Percentiles rank a stretch among this genome's conserved stretches.
Conservation (phyloP, 768 basidiomycete genomes). For the Suillus decipiens region DNA sequence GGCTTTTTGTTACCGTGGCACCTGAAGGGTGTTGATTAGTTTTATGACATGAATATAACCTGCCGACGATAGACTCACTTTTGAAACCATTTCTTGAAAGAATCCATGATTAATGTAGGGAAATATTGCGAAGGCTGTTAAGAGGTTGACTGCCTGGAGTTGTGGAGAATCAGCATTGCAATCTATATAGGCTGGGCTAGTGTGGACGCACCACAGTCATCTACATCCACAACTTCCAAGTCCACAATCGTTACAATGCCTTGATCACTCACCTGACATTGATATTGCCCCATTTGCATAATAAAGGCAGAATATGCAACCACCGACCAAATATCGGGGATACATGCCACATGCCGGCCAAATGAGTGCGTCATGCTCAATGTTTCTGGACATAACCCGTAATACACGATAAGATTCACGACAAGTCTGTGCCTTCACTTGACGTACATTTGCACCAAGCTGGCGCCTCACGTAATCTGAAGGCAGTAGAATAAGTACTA, state of each 20-base stretch:
- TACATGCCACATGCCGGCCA: no score
- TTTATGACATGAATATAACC: not conserved
- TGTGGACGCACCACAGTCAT: not conserved
- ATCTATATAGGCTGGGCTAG: not conserved
- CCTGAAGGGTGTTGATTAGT: slow-evolving; percentile 2
- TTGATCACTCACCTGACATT: not conserved
- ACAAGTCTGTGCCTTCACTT: not conserved
- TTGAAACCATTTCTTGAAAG: slow-evolving; percentile 2
- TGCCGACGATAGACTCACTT: slow-evolving; percentile 9
- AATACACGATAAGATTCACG: not conserved
- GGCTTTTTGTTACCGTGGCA: slow-evolving; percentile 1
- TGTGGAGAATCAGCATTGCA: not conserved
- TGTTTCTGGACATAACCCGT: not conserved
- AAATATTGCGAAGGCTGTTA: not conserved
- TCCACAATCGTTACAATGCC: not conserved
- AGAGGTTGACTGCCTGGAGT: not conserved
- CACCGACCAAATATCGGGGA: not conserved
- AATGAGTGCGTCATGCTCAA: no score
- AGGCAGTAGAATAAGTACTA: not conserved
- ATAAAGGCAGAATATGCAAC: not conserved
- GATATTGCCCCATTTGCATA: not conserved
- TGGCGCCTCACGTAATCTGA: not conserved
- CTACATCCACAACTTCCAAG: not conserved
- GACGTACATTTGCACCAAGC: not conserved
- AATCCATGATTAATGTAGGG: not conserved